Percentiles rank a stretch among this genome's conserved stretches.
These are phyloP conservation scores for Colletotrichum spaethianum DNA, from an alignment of 2,329 filamentous ascomycete species.

Conservation along the genomic window DNA sequence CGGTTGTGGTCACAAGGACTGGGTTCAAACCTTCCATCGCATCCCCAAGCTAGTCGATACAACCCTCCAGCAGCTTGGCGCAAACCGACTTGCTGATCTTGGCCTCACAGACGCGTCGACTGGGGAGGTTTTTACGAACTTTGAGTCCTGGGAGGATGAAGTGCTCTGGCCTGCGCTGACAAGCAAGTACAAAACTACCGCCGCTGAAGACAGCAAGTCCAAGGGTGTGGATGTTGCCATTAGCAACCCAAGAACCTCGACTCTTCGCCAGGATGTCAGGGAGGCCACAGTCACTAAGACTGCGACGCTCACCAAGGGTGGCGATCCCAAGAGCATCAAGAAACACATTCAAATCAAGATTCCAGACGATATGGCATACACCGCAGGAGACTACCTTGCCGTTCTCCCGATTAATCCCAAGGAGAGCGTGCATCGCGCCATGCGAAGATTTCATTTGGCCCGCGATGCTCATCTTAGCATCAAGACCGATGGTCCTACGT, in stretches of 20 bases:
- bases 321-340: slow-evolving; percentile 65
- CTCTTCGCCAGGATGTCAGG: slow-evolving; percentile 72
- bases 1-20: slow-evolving; percentile 72
- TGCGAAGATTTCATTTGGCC: slow-evolving; percentile 76
- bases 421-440: slow-evolving; percentile 72
- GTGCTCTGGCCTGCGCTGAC: slow-evolving; percentile 65
- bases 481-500: slow-evolving; percentile 62
- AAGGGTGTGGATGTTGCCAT: slow-evolving; percentile 63
- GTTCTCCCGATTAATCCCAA: slow-evolving; percentile 80
- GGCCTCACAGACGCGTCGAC: slow-evolving; percentile 73
- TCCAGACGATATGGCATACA: slow-evolving; percentile 76
- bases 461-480: slow-evolving; percentile 80
- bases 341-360: slow-evolving; percentile 78
- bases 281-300: slow-evolving; percentile 71
- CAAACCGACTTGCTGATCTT: slow-evolving; percentile 56
- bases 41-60: slow-evolving; percentile 75
- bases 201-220: slow-evolving; percentile 37
- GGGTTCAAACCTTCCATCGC: slow-evolving; percentile 75
- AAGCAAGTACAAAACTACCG: slow-evolving; percentile 62
- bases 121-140: slow-evolving; percentile 77
- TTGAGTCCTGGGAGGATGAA: slow-evolving; percentile 78
- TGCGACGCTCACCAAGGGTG: slow-evolving; percentile 61
- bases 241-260: slow-evolving; percentile 67
- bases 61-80: slow-evolving; percentile 59
- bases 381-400: slow-evolving; percentile 82